These are phyloP conservation scores for Nidularia pulvinata DNA, from an alignment of 768 basidiomycete genomes.

Conservation along the genomic window DNA sequence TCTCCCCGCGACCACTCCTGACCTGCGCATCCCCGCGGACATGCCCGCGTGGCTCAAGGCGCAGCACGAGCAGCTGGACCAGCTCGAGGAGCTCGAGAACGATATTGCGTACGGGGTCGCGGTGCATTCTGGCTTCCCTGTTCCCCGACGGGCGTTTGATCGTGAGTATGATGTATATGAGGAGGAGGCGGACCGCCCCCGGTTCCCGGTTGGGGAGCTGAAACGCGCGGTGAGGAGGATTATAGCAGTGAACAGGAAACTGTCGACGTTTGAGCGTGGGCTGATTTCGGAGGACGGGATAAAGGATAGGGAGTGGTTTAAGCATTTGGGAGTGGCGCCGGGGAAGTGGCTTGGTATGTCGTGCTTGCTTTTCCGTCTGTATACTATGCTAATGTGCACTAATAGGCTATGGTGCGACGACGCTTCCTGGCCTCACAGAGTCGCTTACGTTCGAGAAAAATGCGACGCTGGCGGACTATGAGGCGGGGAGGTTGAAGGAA, in stretches of 20 bases:
- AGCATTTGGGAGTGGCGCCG: slow-evolving; percentile 83
- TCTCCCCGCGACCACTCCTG: background rate
- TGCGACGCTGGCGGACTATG: slow-evolving; percentile 55
- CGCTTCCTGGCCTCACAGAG: slow-evolving; percentile 80
- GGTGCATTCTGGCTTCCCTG: slow-evolving; percentile 1
- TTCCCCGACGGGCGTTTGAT: background rate
- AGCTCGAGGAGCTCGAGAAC: background rate
- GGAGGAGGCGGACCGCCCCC: slow-evolving; percentile 10
- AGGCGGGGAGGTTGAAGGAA: slow-evolving; percentile 52
- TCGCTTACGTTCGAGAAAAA: slow-evolving; percentile 72
- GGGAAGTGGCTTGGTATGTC: slow-evolving; percentile 76
- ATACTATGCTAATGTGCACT: background rate
- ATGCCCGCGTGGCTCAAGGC: background rate
- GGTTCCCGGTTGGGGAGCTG: slow-evolving; percentile 39
- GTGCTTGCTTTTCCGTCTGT: background rate
- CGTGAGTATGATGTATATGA: background rate
- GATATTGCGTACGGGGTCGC: background rate
- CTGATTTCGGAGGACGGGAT: slow-evolving; percentile 81
- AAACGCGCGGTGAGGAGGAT: slow-evolving; percentile 60
- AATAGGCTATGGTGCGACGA: slow-evolving; percentile 82
- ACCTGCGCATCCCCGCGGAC: background rate
- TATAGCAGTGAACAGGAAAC: slow-evolving; percentile 58
- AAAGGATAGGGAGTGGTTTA: slow-evolving; percentile 84
- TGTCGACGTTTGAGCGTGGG: slow-evolving; percentile 74
- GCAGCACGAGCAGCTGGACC: background rate